Base-by-base conservation (phyloP, 2,329 filamentous ascomycete species). In the Ascochyta koolunga region DNA sequence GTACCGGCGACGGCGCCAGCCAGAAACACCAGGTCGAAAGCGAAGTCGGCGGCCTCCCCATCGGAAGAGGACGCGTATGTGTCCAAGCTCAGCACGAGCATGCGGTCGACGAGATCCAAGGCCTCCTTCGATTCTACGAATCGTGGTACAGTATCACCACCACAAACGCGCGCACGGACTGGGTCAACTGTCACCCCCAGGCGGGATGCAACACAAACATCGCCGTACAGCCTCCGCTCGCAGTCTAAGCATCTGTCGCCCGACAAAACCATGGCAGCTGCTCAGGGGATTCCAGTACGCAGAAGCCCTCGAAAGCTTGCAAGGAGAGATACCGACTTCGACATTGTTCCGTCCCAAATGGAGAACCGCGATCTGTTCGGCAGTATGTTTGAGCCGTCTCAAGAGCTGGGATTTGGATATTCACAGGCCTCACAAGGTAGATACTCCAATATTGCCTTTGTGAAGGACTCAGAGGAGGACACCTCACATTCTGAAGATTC, bases 391-490 rank as follows among this genome's bases (percentile, higher is more conserved):
- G 54, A 57, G 25, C 54, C 63, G 4, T 68, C 68, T 11, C 68
- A 71, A 48, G 64, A 69, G 16, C 55, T 67, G 5, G 56, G 59
- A 15, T 55, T 49, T n/a, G 50, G 33, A 1, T 43, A 53, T 21
- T 65, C 61, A 5, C 62, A 64, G 45, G 54, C 46, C 9, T 65
- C 61, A 2, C 62, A 64, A 44, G 58, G 62, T 31, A 65, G 56
- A 41, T 69, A 59, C 48, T 56, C 66, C 9, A 59, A 70, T 24
- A 58, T 67, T 11, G 52, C 50, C 5, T 64, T 59, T 19, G 57
- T 72, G n/a, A 70, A 68, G 41, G 66, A 73, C 38, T 73, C 70
- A 1, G 69, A 70, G 21, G 69, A 73, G 32, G 64, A 60, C 33
- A 71, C 60, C 24, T 27, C 64, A n/a, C 61, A 58, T 19, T 69